Percentiles rank a stretch among this genome's conserved stretches.
Conservation (phyloP, 306 rosid species). For the Rubus parviflorus region DNA sequence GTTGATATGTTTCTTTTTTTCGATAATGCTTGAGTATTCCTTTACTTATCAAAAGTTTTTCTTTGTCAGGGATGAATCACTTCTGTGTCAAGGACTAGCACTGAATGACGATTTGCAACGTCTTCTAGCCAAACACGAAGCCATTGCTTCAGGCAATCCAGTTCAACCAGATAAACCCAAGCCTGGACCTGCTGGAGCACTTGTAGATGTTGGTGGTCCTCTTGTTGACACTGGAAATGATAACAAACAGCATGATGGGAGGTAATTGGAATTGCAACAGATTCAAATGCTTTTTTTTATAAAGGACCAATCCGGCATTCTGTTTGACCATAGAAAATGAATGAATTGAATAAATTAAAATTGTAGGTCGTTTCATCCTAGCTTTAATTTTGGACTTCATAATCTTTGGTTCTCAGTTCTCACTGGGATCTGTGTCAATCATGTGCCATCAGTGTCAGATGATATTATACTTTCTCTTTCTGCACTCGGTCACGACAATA, state of each 20-base stretch:
- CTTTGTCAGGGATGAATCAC: conserved; percentile 82
- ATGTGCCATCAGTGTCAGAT: background rate
- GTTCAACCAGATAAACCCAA: conserved; percentile 51
- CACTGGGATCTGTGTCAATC: background rate
- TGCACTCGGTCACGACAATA: background rate
- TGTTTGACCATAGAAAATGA: background rate
- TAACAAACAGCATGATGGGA: conserved; percentile 51
- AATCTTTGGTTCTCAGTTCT: background rate
- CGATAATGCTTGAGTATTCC: conserved; percentile 1
- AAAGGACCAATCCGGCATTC: conserved; percentile 2
- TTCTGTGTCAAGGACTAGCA: conserved; percentile 87
- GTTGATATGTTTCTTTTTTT: background rate
- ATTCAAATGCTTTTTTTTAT: background rate
- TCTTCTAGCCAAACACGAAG: conserved; percentile 83
- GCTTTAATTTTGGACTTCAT: background rate
- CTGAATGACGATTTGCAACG: conserved; percentile 97
- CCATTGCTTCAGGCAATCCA: conserved; percentile 75
- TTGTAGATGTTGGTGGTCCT: conserved; percentile 62
- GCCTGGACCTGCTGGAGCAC: conserved; percentile 49
- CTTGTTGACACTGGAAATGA: conserved; percentile 76
- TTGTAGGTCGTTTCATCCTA: background rate
- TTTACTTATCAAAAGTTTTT: background rate
- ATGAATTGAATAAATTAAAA: background rate
- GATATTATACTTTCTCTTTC: background rate
- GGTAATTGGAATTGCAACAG: conserved; percentile 42